Evolutionary conservation across 352 stramenopile species (phyloP).

Genomic region (Pythium diclinum): DNA sequence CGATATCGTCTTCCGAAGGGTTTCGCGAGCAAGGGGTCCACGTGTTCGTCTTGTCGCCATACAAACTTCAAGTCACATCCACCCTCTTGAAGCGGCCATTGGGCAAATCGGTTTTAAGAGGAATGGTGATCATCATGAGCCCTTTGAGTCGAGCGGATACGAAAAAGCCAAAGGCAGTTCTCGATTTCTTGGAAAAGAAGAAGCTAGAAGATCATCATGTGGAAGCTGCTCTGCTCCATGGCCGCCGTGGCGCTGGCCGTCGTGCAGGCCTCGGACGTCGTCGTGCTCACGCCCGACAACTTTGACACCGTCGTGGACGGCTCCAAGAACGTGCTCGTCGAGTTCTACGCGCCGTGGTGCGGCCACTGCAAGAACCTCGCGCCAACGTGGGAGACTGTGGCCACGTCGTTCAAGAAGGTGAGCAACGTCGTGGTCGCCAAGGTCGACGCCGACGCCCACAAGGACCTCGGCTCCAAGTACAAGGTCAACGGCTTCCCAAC

Average conservation of each 20-base stretch:
- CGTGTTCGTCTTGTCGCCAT: constrained; percentile 13
- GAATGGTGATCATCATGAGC: constrained; percentile 10
- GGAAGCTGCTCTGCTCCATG: constrained; percentile 53
- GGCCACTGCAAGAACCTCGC: constrained; percentile 69
- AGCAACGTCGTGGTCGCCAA: constrained; percentile 83
- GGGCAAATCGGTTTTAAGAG: constrained; percentile 19
- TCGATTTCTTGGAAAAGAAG: constrained; percentile 25
- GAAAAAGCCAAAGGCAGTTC: constrained; percentile 13
- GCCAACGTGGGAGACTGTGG: constrained; percentile 82
- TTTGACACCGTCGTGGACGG: constrained; percentile 80
- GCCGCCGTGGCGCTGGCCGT: constrained; percentile 45
- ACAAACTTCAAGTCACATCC: constrained; percentile 39
- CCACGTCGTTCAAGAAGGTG: constrained; percentile 83
- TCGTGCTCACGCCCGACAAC: constrained; percentile 79
- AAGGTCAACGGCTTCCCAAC: constrained; percentile 92
- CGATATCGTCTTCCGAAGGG: constrained; percentile 4
- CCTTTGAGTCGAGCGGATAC: no score
- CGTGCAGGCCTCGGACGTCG: constrained; percentile 63
- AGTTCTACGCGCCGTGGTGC: constrained; percentile 54
- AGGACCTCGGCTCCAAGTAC: constrained; percentile 77
- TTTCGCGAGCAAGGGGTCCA: not conserved
- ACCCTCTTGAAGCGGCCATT: constrained; percentile 5
- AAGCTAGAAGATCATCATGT: constrained; percentile 32
- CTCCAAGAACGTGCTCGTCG: constrained; percentile 77
- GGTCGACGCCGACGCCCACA: constrained; percentile 89